Evolutionary conservation across 1,284 basidiomycete species (phyloP).

Genomic region (Puccinia hordei): DNA sequence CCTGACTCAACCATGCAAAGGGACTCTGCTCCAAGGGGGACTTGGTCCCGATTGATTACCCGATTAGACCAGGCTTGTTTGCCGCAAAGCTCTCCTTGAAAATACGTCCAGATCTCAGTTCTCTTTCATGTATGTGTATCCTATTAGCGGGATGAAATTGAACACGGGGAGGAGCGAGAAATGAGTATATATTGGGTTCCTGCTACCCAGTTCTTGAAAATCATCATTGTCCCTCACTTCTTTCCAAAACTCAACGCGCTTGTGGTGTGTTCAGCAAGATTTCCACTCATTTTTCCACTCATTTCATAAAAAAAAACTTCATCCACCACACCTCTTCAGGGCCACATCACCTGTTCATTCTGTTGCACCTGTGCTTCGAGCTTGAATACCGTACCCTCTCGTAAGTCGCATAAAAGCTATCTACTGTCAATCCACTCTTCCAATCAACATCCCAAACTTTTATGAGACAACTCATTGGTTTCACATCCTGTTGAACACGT

Average conservation of each 20-base stretch:
- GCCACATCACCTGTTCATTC: not conserved
- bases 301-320: too few species aligned
- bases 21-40: too few species aligned
- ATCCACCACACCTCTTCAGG: not conserved
- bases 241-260: not conserved
- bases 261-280: not conserved
- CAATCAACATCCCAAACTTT: not conserved
- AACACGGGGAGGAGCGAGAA: not conserved
- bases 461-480: not conserved
- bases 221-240: not conserved
- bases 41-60: not conserved
- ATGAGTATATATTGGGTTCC: not conserved
- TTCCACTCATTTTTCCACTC: conserved; percentile 3
- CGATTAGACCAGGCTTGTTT: not conserved
- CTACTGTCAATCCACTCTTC: not conserved
- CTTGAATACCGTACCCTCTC: not conserved
- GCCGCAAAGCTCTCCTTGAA: conserved; percentile 6
- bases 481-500: not conserved
- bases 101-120: not conserved
- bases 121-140: not conserved
- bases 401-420: not conserved
- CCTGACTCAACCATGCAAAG: too few species aligned
- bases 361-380: not conserved
- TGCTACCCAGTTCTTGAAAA: not conserved
- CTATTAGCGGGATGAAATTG: not conserved